Conservation (phyloP, 176 grass and related monocot species). For the Carex kokanica region DNA sequence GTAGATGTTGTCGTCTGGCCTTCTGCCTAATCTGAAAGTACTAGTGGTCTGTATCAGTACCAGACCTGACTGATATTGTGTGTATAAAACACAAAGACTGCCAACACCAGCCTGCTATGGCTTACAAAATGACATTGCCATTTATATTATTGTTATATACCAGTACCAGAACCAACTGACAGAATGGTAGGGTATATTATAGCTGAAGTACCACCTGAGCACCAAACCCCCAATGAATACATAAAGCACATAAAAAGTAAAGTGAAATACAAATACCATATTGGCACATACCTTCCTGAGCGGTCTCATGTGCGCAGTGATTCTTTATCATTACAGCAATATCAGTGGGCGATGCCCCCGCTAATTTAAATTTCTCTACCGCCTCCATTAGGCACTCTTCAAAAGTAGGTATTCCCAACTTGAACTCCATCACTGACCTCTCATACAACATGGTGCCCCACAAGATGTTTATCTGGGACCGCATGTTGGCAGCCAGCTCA, state of each 20-base stretch:
- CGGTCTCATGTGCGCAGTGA: conserved; percentile 64
- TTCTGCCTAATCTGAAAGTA: conserved; percentile 7
- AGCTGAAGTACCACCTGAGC: neutral
- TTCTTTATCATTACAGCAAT: conserved; percentile 62
- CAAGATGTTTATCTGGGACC: conserved; percentile 67
- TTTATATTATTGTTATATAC: neutral
- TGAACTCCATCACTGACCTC: conserved; percentile 67
- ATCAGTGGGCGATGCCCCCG: conserved; percentile 45
- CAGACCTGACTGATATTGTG: neutral
- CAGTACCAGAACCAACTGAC: neutral
- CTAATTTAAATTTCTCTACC: conserved; percentile 69
- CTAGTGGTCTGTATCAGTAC: neutral
- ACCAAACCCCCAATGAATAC: neutral
- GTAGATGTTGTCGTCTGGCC: neutral
- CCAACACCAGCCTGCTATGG: neutral
- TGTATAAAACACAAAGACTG: neutral
- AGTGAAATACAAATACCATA: conserved; percentile 9
- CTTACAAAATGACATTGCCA: conserved; percentile 1
- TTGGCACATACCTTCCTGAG: conserved; percentile 48
- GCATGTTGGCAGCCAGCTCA: conserved; percentile 45
- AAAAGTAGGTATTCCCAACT: conserved; percentile 54
- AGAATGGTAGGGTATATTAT: neutral
- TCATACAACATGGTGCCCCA: conserved; percentile 80
- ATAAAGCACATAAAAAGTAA: neutral
- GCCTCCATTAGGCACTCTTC: conserved; percentile 56